phyloP scores from a whole-genome alignment of 805 yeast species.

The Yarrowia hollandica region DNA sequence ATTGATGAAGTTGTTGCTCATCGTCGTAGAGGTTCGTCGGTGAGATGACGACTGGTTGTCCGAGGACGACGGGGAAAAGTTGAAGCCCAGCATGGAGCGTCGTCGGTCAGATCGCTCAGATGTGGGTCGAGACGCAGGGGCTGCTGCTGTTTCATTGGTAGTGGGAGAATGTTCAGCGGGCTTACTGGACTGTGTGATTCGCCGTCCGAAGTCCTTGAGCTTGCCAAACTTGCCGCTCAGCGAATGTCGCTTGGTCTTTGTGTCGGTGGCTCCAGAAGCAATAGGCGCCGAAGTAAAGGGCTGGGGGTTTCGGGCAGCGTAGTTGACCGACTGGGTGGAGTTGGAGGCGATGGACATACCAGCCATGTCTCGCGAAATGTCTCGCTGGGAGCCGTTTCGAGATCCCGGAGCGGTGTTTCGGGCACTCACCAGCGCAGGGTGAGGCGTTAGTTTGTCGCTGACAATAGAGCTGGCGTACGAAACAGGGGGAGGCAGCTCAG shows the following conservation, averaged over 20 bases:
- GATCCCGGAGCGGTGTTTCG: conserved; percentile 22
- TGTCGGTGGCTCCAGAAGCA: neutral
- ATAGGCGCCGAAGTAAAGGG: neutral
- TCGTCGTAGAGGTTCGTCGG: neutral
- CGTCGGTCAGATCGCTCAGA: conserved; percentile 9
- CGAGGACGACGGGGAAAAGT: neutral
- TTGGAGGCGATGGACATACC: conserved; percentile 4
- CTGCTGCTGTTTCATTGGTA: neutral
- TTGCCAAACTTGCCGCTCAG: conserved; percentile 24
- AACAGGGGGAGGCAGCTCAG: conserved; percentile 45
- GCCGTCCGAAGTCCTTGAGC: conserved; percentile 19
- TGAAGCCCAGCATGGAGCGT: conserved; percentile 17
- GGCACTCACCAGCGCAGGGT: conserved; percentile 16
- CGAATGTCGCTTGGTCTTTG: conserved; percentile 9
- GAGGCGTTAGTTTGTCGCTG: conserved; percentile 7
- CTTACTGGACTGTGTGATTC: neutral
- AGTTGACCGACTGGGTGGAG: neutral
- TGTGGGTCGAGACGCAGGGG: neutral
- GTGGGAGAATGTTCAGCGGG: neutral
- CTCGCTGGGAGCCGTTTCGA: conserved; percentile 10
- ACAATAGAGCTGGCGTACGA: conserved; percentile 37
- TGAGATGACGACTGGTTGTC: neutral
- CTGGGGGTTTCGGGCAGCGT: neutral
- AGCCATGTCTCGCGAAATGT: conserved; percentile 6
- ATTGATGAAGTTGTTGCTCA: neutral